phyloP scores from a whole-genome alignment of 108 stramenopile species.

The Cylindrotheca fusiformis region DNA sequence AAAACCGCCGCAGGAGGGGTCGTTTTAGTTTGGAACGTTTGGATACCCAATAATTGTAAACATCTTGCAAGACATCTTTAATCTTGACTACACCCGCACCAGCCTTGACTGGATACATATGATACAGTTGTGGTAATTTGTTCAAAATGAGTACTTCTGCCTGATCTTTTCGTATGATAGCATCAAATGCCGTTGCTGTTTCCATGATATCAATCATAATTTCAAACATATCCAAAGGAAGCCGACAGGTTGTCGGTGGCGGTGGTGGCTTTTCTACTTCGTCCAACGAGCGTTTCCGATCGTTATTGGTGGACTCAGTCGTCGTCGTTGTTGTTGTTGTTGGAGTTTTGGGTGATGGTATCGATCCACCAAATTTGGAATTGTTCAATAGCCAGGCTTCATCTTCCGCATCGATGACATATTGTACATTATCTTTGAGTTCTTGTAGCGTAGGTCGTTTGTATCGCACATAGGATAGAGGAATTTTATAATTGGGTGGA shows the following conservation, averaged over 20 bases:
- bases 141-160: constrained; percentile 60
- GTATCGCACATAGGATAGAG: constrained; percentile 69
- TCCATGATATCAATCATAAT: constrained; percentile 78
- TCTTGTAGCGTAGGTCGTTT: constrained; percentile 47
- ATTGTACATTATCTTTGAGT: constrained; percentile 49
- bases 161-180: constrained; percentile 58
- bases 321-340: constrained; percentile 7
- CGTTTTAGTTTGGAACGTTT: constrained; percentile 87
- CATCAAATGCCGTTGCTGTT: constrained; percentile 83
- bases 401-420: constrained; percentile 76
- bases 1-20: constrained; percentile 86
- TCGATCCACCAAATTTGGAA: constrained; percentile 57
- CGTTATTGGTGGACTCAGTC: neutral
- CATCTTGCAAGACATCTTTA: constrained; percentile 54
- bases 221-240: constrained; percentile 61
- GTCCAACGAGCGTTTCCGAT: neutral
- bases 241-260: constrained; percentile 25
- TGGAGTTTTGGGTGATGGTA: neutral
- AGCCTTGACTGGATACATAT: constrained; percentile 52
- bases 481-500: constrained; percentile 50
- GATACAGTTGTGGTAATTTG: constrained; percentile 53
- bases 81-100: constrained; percentile 41
- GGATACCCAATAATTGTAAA: constrained; percentile 88
- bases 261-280: neutral
- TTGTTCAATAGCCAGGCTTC: constrained; percentile 70